phyloP scores from a whole-genome alignment of 352 stramenopile genomes.

The Phytopythium vexans region DNA sequence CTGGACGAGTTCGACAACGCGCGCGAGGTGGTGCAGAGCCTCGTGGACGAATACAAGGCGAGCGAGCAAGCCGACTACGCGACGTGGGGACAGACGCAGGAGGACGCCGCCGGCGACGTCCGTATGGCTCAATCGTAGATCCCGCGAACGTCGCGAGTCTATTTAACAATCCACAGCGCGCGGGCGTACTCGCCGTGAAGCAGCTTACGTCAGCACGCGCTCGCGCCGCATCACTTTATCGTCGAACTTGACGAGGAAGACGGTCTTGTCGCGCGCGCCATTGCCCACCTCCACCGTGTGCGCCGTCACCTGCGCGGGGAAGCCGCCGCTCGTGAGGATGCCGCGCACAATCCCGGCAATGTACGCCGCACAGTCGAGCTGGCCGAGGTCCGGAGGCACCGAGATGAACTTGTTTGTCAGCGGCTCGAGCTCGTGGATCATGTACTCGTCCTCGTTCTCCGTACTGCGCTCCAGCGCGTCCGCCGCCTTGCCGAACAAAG shows the following conservation, averaged over 20 bases:
- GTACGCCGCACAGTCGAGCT: constrained; percentile 96
- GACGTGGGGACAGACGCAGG: constrained; percentile 53
- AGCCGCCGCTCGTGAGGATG: constrained; percentile 80
- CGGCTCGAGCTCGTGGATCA: constrained; percentile 94
- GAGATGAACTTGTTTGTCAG: constrained; percentile 97
- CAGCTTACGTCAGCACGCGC: constrained; percentile 51
- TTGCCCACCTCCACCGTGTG: constrained; percentile 66
- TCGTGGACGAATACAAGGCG: constrained; percentile 86
- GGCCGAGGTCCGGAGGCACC: constrained; percentile 92
- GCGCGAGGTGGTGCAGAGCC: constrained; percentile 79
- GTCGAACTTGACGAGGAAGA: constrained; percentile 88
- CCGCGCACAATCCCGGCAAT: constrained; percentile 94
- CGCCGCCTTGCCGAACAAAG: constrained; percentile 95
- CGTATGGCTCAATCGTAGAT: constrained; percentile 35
- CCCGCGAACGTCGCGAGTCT: constrained; percentile 13
- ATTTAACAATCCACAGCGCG: constrained; percentile 24
- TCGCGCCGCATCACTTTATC: constrained; percentile 80
- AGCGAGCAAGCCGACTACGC: constrained; percentile 78
- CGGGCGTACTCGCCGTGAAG: background rate
- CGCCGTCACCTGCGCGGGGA: constrained; percentile 77
- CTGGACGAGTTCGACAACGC: constrained; percentile 86
- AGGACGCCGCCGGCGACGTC: constrained; percentile 36
- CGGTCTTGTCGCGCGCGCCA: constrained; percentile 71
- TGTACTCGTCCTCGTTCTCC: constrained; percentile 98
- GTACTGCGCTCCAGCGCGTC: constrained; percentile 96